Evolutionary conservation across 78 protist genomes (phyloP).

Genomic region (Dictyostelium brefeldianum): DNA sequence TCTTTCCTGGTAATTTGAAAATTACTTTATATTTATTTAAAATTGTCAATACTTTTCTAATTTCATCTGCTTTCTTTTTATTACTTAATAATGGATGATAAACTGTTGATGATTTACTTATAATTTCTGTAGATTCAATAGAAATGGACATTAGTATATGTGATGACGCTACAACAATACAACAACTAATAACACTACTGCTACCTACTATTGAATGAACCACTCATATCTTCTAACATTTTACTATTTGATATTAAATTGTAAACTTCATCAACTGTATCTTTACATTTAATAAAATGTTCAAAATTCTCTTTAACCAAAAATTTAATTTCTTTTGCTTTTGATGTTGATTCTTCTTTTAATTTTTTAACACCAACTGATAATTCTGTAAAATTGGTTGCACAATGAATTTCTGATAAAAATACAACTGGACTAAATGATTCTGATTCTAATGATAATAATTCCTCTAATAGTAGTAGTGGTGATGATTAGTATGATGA

Average conservation of each 20-base stretch:
- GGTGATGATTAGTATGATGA: not conserved
- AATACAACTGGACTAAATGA: conserved; percentile 54
- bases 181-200: not conserved
- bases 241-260: conserved; percentile 26
- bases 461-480: not conserved
- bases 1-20: conserved; percentile 70
- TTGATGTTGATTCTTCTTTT: conserved; percentile 50
- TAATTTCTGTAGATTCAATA: conserved; percentile 21
- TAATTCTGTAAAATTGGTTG: conserved; percentile 58
- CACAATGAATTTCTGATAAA: conserved; percentile 57
- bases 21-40: conserved; percentile 68
- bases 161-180: no score
- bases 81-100: conserved; percentile 48
- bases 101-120: conserved; percentile 39
- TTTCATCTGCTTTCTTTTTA: conserved; percentile 63
- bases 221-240: conserved; percentile 73
- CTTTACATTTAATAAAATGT: conserved; percentile 78
- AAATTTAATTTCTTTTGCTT: conserved; percentile 42
- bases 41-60: conserved; percentile 63
- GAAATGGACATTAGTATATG: no score
- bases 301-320: conserved; percentile 70
- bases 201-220: conserved; percentile 35
- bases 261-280: conserved; percentile 67
- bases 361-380: conserved; percentile 67
- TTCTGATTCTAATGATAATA: conserved; percentile 59